Evolutionary conservation across 768 basidiomycete species (phyloP).

Genomic region (Royoungia palumana): DNA sequence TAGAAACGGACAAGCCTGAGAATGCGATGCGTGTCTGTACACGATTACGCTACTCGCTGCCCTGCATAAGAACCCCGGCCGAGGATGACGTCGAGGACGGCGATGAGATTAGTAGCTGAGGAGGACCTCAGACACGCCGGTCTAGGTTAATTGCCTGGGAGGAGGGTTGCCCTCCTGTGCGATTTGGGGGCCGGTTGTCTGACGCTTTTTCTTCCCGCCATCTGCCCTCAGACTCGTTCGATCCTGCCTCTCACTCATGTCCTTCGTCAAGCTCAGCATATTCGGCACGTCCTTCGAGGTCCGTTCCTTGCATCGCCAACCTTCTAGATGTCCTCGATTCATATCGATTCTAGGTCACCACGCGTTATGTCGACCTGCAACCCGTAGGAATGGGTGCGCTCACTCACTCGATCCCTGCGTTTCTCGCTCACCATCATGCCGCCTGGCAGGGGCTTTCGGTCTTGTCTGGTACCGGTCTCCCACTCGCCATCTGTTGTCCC

Average conservation of each 20-base stretch:
- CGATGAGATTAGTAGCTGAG: too few species aligned
- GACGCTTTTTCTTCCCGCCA: constrained; percentile 11
- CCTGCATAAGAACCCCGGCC: too few species aligned
- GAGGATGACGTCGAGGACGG: too few species aligned
- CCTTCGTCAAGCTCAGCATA: constrained; percentile 97
- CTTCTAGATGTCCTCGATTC: constrained; percentile 18
- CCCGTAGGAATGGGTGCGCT: constrained; percentile 96
- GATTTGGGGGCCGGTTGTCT: constrained; percentile 17
- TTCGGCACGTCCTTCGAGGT: constrained; percentile 98
- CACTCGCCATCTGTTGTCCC: background rate
- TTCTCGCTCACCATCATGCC: constrained; percentile 17
- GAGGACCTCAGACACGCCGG: constrained; percentile 23
- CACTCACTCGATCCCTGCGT: constrained; percentile 4
- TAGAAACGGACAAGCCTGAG: constrained; percentile 13
- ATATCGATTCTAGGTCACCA: constrained; percentile 69
- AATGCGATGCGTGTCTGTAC: background rate
- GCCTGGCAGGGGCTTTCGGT: constrained; percentile 86
- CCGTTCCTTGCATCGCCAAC: constrained; percentile 13
- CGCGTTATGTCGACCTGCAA: constrained; percentile 98
- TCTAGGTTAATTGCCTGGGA: constrained; percentile 9
- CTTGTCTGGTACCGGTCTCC: constrained; percentile 77
- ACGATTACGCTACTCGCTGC: too few species aligned
- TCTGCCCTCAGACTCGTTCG: constrained; percentile 8
- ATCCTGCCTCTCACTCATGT: constrained; percentile 47
- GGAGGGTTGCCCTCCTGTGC: constrained; percentile 14